Conservation (phyloP, 2,329 filamentous ascomycete genomes). For the Fusarium xylarioides region DNA sequence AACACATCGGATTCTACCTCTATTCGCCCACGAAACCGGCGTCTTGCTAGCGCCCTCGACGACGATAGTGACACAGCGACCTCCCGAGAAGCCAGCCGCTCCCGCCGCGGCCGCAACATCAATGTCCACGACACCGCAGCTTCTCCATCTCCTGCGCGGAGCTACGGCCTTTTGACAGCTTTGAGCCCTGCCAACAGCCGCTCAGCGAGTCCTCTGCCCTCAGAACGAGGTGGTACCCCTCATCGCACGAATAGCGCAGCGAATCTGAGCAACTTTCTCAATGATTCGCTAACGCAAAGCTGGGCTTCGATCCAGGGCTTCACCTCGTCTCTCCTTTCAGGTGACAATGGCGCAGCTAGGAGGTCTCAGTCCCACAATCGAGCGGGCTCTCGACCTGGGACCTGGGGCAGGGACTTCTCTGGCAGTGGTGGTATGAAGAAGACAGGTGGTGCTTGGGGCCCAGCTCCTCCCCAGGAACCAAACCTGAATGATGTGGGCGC, state of each 20-base stretch:
- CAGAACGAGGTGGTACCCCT: conserved; percentile 47
- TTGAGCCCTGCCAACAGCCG: conserved; percentile 53
- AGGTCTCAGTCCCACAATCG: conserved; percentile 38
- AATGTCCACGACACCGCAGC: conserved; percentile 21
- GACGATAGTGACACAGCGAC: conserved; percentile 37
- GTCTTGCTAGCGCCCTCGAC: conserved; percentile 48
- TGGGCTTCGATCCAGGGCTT: conserved; percentile 66
- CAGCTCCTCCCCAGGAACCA: conserved; percentile 52
- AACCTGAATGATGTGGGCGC: conserved; percentile 60
- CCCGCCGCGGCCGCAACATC: conserved; percentile 34
- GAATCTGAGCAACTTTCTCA: conserved; percentile 54
- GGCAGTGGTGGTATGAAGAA: conserved; percentile 26
- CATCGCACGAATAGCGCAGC: conserved; percentile 49
- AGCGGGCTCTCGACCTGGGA: conserved; percentile 33
- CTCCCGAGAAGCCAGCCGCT: conserved; percentile 27
- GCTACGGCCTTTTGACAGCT: conserved; percentile 44
- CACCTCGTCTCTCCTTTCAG: conserved; percentile 55
- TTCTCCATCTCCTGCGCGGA: conserved; percentile 47
- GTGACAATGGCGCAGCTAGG: conserved; percentile 34
- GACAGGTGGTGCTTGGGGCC: conserved; percentile 56
- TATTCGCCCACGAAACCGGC: conserved; percentile 62
- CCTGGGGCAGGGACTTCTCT: conserved; percentile 31
- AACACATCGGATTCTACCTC: conserved; percentile 53
- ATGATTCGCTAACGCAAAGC: conserved; percentile 61
- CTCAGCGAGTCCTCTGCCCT: conserved; percentile 60